phyloP scores from a whole-genome alignment of 2,329 filamentous ascomycete species.

The Alternaria rosae region DNA sequence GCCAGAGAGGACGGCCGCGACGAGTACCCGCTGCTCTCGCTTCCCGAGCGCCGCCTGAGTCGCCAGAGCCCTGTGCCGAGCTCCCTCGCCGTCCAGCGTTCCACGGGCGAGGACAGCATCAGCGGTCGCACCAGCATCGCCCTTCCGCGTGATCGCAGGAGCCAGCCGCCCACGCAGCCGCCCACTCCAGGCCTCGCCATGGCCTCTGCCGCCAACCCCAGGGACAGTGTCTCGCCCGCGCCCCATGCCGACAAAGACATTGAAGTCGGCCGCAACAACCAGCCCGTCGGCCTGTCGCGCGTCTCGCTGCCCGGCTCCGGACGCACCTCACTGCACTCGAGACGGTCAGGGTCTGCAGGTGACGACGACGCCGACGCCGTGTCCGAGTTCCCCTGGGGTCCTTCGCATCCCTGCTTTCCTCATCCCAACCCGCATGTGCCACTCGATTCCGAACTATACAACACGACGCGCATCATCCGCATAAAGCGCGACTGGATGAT shows the following conservation, averaged over 20 bases:
- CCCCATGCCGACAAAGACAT: conserved; percentile 30
- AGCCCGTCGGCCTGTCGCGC: conserved; percentile 15
- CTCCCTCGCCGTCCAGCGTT: conserved; percentile 48
- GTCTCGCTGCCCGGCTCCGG: conserved; percentile 39
- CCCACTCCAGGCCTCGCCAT: conserved; percentile 37
- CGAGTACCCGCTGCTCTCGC: conserved; percentile 64
- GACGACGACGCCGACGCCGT: conserved; percentile 49
- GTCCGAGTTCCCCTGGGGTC: conserved; percentile 83
- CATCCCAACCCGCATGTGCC: conserved; percentile 93
- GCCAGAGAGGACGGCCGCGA: conserved; percentile 51
- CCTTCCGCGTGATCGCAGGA: conserved; percentile 53
- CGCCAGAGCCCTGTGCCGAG: conserved; percentile 53
- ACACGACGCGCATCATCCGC: conserved; percentile 85
- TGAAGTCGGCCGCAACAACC: conserved; percentile 31
- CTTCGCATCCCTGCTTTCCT: conserved; percentile 91
- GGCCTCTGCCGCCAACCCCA: conserved; percentile 26
- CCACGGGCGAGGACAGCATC: conserved; percentile 51
- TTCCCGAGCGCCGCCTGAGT: conserved; percentile 65
- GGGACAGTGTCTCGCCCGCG: conserved; percentile 16
- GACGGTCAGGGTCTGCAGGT: conserved; percentile 19
- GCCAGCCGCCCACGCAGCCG: conserved; percentile 35
- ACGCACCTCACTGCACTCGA: conserved; percentile 38
- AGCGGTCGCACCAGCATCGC: conserved; percentile 59
- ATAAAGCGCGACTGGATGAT: conserved; percentile 92
- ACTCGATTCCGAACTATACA: conserved; percentile 74